Evolutionary conservation across 352 stramenopile species (phyloP).

Genomic region (Pythium rishiriense): DNA sequence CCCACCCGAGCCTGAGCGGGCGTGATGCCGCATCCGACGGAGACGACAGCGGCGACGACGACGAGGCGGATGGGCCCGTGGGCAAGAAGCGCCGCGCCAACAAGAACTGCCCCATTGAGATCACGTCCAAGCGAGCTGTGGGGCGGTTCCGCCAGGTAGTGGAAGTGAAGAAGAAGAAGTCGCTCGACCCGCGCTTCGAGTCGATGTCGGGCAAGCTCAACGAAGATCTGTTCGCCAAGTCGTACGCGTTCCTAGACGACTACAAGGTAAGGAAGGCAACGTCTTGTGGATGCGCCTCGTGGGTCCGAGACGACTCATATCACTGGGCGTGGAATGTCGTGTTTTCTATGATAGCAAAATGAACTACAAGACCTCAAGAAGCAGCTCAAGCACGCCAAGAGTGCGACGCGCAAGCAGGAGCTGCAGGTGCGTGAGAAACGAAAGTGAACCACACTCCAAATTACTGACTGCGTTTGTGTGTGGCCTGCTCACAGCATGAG

Average conservation of each 20-base stretch:
- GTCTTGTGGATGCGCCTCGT: no score
- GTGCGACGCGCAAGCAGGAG: constrained; percentile 65
- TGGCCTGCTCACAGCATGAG: constrained; percentile 67
- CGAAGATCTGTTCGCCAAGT: constrained; percentile 86
- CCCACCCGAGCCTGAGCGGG: constrained; percentile 19
- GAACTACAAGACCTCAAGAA: constrained; percentile 88
- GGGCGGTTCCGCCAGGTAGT: constrained; percentile 78
- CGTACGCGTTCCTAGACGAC: constrained; percentile 89
- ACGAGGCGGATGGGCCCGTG: constrained; percentile 8
- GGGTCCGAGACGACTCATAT: not conserved
- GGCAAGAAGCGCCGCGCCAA: constrained; percentile 48
- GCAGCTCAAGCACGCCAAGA: constrained; percentile 72
- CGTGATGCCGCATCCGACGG: constrained; percentile 3
- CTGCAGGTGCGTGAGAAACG: constrained; percentile 57
- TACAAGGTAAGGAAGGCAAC: constrained; percentile 56
- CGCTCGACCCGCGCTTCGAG: constrained; percentile 88
- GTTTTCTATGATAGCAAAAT: constrained; percentile 38
- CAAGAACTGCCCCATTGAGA: constrained; percentile 87
- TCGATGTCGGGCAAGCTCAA: constrained; percentile 82
- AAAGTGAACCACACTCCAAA: no score
- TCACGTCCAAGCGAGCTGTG: constrained; percentile 84
- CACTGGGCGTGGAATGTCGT: no score
- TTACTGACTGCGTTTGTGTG: no score
- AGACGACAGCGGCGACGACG: constrained; percentile 22
- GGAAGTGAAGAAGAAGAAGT: constrained; percentile 73